These are phyloP conservation scores for Blakeslea trispora DNA, from an alignment of 371 early-diverging fungal genomes.

Conservation along the genomic window DNA sequence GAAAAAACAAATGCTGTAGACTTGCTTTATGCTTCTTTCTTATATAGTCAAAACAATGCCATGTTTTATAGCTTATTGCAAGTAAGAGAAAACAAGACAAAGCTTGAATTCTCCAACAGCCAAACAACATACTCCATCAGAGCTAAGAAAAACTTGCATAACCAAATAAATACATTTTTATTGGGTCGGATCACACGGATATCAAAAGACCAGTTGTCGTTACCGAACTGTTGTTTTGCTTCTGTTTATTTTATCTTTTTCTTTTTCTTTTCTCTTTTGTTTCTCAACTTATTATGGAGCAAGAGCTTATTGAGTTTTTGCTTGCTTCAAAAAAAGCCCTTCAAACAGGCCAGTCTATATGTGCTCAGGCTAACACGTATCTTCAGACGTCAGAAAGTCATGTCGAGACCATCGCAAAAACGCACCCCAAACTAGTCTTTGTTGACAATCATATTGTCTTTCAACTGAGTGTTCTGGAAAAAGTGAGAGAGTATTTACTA, in stretches of 20 bases:
- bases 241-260: background rate
- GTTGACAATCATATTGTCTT: slow-evolving; percentile 42
- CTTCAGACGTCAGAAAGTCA: slow-evolving; percentile 36
- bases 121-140: too few relatives aligned
- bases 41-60: too few relatives aligned
- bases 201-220: slow-evolving; percentile 1
- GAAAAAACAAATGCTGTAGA: too few relatives aligned
- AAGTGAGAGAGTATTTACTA: slow-evolving; percentile 37
- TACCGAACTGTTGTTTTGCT: slow-evolving; percentile 1
- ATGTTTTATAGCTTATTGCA: too few relatives aligned
- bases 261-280: background rate
- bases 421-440: slow-evolving; percentile 45
- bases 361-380: slow-evolving; percentile 41
- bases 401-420: slow-evolving; percentile 41
- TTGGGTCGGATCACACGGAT: too few relatives aligned
- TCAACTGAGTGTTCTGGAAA: slow-evolving; percentile 36
- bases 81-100: too few relatives aligned
- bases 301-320: slow-evolving; percentile 46
- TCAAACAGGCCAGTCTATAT: slow-evolving; percentile 40
- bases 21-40: too few relatives aligned
- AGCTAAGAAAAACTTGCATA: too few relatives aligned
- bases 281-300: slow-evolving; percentile 30
- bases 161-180: too few relatives aligned
- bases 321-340: slow-evolving; percentile 47
- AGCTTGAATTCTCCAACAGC: too few relatives aligned